Percentiles rank a stretch among this genome's conserved stretches.
Conservation (phyloP, 768 basidiomycete genomes). For the Vararia minispora region DNA sequence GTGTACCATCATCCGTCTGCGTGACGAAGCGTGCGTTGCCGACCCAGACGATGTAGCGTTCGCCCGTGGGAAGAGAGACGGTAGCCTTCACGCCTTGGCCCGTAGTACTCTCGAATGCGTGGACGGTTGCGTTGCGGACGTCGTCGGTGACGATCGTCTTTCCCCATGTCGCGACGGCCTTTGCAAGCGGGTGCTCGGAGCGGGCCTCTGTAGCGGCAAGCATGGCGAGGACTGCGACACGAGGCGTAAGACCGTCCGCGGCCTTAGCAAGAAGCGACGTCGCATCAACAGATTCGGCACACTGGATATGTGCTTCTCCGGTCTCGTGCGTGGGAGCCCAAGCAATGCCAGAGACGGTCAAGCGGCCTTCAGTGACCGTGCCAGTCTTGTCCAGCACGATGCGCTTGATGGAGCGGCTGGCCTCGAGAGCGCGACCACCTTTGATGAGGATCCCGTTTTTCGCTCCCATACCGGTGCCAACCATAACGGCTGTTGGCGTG, state of each 20-base stretch:
- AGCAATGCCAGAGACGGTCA: conserved; percentile 61
- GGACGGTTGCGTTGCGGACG: conserved; percentile 36
- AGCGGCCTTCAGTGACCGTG: conserved; percentile 91
- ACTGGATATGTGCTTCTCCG: conserved; percentile 15
- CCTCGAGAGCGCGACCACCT: conserved; percentile 89
- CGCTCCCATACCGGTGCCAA: conserved; percentile 95
- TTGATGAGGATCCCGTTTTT: conserved; percentile 98
- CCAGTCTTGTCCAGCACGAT: conserved; percentile 97
- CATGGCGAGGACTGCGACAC: conserved; percentile 63
- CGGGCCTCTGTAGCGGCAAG: conserved; percentile 79
- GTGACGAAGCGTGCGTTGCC: conserved; percentile 69
- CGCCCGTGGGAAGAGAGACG: conserved; percentile 38
- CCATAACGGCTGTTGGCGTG: conserved; percentile 98
- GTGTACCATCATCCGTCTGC: conserved; percentile 34
- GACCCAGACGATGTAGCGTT: conserved; percentile 45
- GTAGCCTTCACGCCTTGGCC: conserved; percentile 80
- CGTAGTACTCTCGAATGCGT: conserved; percentile 77
- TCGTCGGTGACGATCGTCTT: conserved; percentile 42
- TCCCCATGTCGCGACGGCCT: conserved; percentile 80
- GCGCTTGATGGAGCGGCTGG: conserved; percentile 68
- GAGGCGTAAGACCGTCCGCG: conserved; percentile 50
- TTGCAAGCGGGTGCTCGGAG: conserved; percentile 94
- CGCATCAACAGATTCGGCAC: conserved; percentile 8
- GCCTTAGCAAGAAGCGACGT: conserved; percentile 24
- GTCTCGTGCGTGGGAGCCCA: conserved; percentile 49